Evolutionary conservation across 202 grass and related monocot genomes (phyloP), one percentile per base, ranked within the genome.

Genomic region (Tripidium arundinaceum): DNA sequence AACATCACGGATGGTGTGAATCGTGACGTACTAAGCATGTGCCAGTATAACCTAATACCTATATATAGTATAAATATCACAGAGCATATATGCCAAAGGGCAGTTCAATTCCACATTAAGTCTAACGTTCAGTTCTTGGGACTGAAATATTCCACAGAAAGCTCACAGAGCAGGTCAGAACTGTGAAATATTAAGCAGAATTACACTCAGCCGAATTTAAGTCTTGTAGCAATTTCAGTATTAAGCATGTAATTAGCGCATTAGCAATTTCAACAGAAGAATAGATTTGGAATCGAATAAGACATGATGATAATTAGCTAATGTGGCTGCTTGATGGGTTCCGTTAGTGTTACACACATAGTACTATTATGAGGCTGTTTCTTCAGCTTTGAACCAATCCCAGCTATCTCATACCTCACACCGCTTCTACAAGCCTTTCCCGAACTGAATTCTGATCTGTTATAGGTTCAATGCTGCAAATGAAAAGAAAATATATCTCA

Each of bases 391-490:
- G 46, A 41, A 75, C 52, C 9, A 8, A 40, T 74, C 5, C 1
- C 33, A 66, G 24, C 28, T 55, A 77, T 60, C 28, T 84, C 86
- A 95, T 40, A 22, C 0, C 37, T 38, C 37, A 38, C 37, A 86
- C 50, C 8, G 69, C 77, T 89, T 91, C 83, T 0, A 90, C 66
- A 77, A 99, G 86, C 74, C 78, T 91, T 65, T 87, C 76, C 40
- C 88, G 80, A 79, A 89, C 63, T 45, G 80, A 65, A 81, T 89
- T 89, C 60, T 70, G 82, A 86, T 93, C 85, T 25, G 86, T 11
- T 64, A 89, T 74, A 69, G 89, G 66, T 47, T 85, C 84, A 77
- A 96, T 84, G 58, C 96, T 99, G 92, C 83, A 65, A 65, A 91
- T 66, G 26, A 50, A 70, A 40, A 72, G 29, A 37, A 14, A 62